Base-by-base conservation (phyloP, 1,284 basidiomycete genomes). In the Trichosporon sp. region DNA sequence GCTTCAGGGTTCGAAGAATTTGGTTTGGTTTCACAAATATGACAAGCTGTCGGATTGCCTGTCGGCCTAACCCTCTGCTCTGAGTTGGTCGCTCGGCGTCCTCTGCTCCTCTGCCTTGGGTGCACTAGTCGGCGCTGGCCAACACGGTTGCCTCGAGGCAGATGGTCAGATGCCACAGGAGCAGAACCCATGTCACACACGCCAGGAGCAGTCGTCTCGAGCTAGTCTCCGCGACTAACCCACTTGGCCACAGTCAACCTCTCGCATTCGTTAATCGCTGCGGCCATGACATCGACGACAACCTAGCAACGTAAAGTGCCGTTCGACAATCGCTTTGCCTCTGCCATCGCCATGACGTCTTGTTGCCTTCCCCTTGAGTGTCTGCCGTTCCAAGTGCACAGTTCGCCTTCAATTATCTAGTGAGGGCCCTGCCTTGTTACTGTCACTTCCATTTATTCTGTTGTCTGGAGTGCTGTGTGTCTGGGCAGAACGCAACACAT, bases 1-100 rank as follows among this genome's bases (percentile, higher is more conserved):
- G 51, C 8, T 54, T 54, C 51, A 54, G 51, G 51, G 51, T 12
- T 7, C 48, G 19, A 19, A 54, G n/a, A 26, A 54, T 54, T 54
- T 54, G 51, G 51, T 54, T 54, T 54, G 51, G 51, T 54, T 54
- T 54, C 51, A 54, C 51, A 26, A 54, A 11, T 26, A 54, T 54
- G n/a, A 54, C 21, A 54, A 19, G 21, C 51, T 54, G 51, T 54
- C 51, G 51, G 21, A 54, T 54, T 21, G 51, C 51, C 10, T 54
- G 51, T 26, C 51, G 51, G 51, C 51, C 21, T 19, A 19, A 26
- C 19, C 51, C 51, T 54, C 51, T 54, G 51, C 51, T 54, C 51
- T 54, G 7, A 21, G 19, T 54, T 54, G 51, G 51, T 26, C 51
- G 21, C 51, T 54, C 51, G 51, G 16, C 51, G n/a, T 19, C 51